Evolutionary conservation across 1,139 yeast species (phyloP).

Genomic region (Blastobotrys aristatus): DNA sequence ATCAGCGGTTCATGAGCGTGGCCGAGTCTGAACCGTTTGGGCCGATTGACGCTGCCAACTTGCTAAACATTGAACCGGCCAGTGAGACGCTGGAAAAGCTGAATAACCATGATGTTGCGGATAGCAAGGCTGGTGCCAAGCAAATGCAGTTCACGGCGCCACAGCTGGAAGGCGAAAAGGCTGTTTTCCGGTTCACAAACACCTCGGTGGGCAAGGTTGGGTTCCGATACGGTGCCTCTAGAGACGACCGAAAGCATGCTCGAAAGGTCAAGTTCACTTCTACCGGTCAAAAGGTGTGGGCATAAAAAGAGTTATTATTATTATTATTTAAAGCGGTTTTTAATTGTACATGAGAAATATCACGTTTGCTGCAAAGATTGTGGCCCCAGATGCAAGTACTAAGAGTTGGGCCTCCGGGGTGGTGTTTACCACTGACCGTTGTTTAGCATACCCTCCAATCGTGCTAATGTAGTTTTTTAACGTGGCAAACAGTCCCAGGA

Average conservation of each 20-base stretch:
- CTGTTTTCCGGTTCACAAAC: slow-evolving; percentile 66
- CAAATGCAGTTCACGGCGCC: slow-evolving; percentile 25
- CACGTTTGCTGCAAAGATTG: slow-evolving; percentile 24
- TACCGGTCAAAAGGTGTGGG: slow-evolving; percentile 43
- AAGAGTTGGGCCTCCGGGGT: slow-evolving; percentile 16
- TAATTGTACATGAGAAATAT: slow-evolving; percentile 17
- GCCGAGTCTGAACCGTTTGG: slow-evolving; percentile 98
- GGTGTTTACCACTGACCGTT: slow-evolving; percentile 24
- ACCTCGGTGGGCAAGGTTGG: slow-evolving; percentile 84
- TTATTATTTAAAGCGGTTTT: background rate
- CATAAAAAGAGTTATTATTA: slow-evolving; percentile 12
- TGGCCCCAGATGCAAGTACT: slow-evolving; percentile 20
- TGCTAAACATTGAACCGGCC: slow-evolving; percentile 82
- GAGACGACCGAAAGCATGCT: slow-evolving; percentile 84
- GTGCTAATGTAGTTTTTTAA: slow-evolving; percentile 25
- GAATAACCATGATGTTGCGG: slow-evolving; percentile 41
- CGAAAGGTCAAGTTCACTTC: slow-evolving; percentile 73
- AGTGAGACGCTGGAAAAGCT: slow-evolving; percentile 63
- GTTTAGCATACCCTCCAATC: slow-evolving; percentile 23
- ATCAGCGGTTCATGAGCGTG: slow-evolving; percentile 79
- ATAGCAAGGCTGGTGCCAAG: slow-evolving; percentile 28
- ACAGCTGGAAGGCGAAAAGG: slow-evolving; percentile 40
- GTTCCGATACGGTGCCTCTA: slow-evolving; percentile 82
- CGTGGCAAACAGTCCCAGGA: slow-evolving; percentile 20
- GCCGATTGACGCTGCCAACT: slow-evolving; percentile 90